These are phyloP conservation scores for Abrus precatorius DNA, from an alignment of 306 rosid genomes.

Conservation along the genomic window DNA sequence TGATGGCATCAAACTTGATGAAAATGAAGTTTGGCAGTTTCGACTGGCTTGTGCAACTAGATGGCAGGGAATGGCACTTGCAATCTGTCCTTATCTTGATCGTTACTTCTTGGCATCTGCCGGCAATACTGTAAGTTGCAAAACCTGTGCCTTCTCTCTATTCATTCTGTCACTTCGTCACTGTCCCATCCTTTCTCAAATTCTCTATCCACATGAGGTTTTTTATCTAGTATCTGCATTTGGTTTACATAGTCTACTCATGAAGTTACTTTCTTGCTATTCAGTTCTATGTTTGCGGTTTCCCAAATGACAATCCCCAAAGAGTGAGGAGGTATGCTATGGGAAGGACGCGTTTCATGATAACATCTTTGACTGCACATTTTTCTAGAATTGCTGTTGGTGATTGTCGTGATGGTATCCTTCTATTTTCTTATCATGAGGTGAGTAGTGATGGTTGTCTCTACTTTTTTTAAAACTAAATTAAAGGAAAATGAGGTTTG, in stretches of 20 bases:
- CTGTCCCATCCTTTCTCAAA: slow-evolving; percentile 24
- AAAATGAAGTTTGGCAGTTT: slow-evolving; percentile 91
- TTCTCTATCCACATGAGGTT: slow-evolving; percentile 33
- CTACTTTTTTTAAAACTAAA: not conserved
- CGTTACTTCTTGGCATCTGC: slow-evolving; percentile 94
- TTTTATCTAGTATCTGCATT: slow-evolving; percentile 28
- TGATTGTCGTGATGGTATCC: slow-evolving; percentile 93
- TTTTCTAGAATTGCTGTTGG: slow-evolving; percentile 93
- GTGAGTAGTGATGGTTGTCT: slow-evolving; percentile 58
- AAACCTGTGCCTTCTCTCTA: slow-evolving; percentile 22
- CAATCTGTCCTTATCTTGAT: slow-evolving; percentile 91
- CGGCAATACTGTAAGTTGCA: slow-evolving; percentile 80
- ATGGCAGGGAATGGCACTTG: slow-evolving; percentile 85
- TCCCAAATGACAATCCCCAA: slow-evolving; percentile 78
- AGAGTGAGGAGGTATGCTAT: slow-evolving; percentile 72
- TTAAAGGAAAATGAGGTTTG: slow-evolving; percentile 15
- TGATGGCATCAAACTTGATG: slow-evolving; percentile 89
- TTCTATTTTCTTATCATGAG: slow-evolving; percentile 83
- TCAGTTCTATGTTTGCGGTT: slow-evolving; percentile 93
- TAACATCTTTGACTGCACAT: slow-evolving; percentile 84
- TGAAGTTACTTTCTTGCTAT: slow-evolving; percentile 48
- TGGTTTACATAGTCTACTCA: slow-evolving; percentile 40
- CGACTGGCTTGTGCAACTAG: slow-evolving; percentile 67
- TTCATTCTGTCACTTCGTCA: slow-evolving; percentile 20
- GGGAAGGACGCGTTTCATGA: slow-evolving; percentile 76